phyloP scores from a whole-genome alignment of 768 basidiomycete genomes.

The Coprinellus micaceus region DNA sequence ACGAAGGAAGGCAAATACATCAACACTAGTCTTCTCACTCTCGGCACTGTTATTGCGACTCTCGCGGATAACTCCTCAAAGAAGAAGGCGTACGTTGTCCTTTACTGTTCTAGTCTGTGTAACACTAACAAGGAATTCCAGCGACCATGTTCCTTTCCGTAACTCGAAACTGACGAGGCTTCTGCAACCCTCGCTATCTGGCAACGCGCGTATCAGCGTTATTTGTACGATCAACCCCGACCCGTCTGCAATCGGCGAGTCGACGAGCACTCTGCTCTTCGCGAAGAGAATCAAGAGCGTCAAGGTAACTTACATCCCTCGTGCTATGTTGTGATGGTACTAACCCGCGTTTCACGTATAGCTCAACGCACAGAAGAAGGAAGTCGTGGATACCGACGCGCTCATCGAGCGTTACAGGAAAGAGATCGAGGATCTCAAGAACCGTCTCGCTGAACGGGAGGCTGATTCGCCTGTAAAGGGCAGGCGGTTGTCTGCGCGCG shows the following conservation, averaged over 20 bases:
- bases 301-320: slow-evolving; percentile 41
- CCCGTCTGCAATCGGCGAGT: slow-evolving; percentile 71
- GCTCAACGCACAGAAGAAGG: slow-evolving; percentile 88
- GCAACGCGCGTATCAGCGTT: slow-evolving; percentile 93
- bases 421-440: slow-evolving; percentile 89
- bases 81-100: slow-evolving; percentile 53
- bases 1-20: slow-evolving; percentile 97
- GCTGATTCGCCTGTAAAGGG: slow-evolving; percentile 51
- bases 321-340: neutral
- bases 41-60: slow-evolving; percentile 90
- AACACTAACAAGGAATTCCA: slow-evolving; percentile 21
- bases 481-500: slow-evolving; percentile 49
- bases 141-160: slow-evolving; percentile 90
- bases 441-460: slow-evolving; percentile 65
- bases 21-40: slow-evolving; percentile 90
- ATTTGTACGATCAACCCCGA: slow-evolving; percentile 96
- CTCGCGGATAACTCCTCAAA: slow-evolving; percentile 84
- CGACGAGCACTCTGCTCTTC: slow-evolving; percentile 84
- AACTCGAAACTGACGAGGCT: slow-evolving; percentile 94
- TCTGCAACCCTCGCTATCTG: slow-evolving; percentile 91
- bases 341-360: slow-evolving; percentile 18
- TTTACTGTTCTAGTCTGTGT: neutral
- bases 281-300: slow-evolving; percentile 91
- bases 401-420: slow-evolving; percentile 91
- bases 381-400: slow-evolving; percentile 89